These are phyloP conservation scores for Blastocladiella emersonii DNA, from an alignment of 371 early-diverging fungal genomes.

Conservation along the genomic window DNA sequence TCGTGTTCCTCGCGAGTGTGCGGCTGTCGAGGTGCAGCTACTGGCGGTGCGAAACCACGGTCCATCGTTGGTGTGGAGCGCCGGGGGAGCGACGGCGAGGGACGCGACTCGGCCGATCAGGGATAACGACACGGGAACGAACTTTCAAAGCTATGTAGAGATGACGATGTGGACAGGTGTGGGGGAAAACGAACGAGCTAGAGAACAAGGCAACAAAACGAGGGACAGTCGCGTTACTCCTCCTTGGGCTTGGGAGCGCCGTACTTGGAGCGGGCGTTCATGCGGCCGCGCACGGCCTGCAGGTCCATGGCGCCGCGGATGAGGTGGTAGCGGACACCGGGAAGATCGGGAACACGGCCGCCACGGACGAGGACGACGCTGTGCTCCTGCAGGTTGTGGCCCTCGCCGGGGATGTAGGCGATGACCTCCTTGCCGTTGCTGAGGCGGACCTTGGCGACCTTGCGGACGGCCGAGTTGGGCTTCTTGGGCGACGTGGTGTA, in stretches of 20 bases:
- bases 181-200: too few species aligned
- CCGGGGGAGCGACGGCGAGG: too few species aligned
- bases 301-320: conserved; percentile 88
- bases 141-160: too few species aligned
- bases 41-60: too few species aligned
- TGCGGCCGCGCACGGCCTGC: conserved; percentile 80
- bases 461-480: conserved; percentile 83
- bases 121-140: too few species aligned
- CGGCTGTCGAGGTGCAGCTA: too few species aligned
- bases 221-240: not conserved
- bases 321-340: conserved; percentile 92
- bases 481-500: conserved; percentile 87
- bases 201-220: not conserved
- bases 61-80: too few species aligned
- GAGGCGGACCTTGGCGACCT: conserved; percentile 70
- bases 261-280: conserved; percentile 79
- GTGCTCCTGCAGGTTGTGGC: conserved; percentile 95
- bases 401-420: conserved; percentile 96
- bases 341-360: conserved; percentile 81
- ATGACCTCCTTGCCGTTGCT: conserved; percentile 76
- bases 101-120: too few species aligned
- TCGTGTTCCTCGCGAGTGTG: too few species aligned
- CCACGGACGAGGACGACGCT: conserved; percentile 89
- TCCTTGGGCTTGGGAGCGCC: conserved; percentile 60
- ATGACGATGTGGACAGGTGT: too few species aligned